Evolutionary conservation across 495 filamentous ascomycete genomes (phyloP).

Genomic region (Podospora fimiseda): DNA sequence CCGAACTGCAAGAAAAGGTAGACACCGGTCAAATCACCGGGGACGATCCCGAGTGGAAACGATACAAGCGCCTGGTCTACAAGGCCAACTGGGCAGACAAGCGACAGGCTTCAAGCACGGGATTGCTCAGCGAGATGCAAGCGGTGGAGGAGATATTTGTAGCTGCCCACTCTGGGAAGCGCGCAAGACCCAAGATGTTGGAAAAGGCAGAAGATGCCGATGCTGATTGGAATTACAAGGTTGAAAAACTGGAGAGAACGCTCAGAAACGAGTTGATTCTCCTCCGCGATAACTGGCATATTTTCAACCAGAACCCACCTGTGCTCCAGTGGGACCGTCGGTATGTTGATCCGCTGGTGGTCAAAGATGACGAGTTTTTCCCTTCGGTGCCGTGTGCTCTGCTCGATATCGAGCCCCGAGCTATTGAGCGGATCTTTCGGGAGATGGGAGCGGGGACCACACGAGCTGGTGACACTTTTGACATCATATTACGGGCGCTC

Average conservation of each 20-base stretch:
- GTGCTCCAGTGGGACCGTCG: conserved; percentile 60
- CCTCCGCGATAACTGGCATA: conserved; percentile 42
- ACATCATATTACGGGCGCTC: conserved; percentile 28
- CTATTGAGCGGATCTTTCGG: conserved; percentile 28
- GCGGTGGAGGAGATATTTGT: no score
- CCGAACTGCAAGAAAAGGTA: conserved; percentile 28
- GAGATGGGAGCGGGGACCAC: conserved; percentile 28
- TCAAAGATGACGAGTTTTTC: conserved; percentile 50
- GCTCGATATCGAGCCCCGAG: conserved; percentile 43
- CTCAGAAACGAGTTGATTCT: conserved; percentile 21
- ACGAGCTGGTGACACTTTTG: conserved; percentile 31
- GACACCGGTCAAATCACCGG: conserved; percentile 10
- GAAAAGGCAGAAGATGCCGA: conserved; percentile 3
- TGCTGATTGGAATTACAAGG: conserved; percentile 13
- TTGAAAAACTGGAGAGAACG: conserved; percentile 9
- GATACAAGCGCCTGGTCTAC: conserved; percentile 15
- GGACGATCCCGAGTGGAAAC: conserved; percentile 18
- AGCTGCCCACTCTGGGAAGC: background rate
- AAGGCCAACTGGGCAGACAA: conserved; percentile 23
- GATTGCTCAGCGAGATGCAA: conserved; percentile 17
- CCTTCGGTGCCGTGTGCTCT: conserved; percentile 37
- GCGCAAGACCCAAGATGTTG: background rate
- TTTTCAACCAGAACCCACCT: conserved; percentile 37
- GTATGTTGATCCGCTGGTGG: conserved; percentile 41
- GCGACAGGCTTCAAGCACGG: conserved; percentile 11